A percentile compares a stretch with the other conserved stretches of the same genome.
phyloP scores from a whole-genome alignment of 129 eudicot species.

The Pittosporum tobira region DNA sequence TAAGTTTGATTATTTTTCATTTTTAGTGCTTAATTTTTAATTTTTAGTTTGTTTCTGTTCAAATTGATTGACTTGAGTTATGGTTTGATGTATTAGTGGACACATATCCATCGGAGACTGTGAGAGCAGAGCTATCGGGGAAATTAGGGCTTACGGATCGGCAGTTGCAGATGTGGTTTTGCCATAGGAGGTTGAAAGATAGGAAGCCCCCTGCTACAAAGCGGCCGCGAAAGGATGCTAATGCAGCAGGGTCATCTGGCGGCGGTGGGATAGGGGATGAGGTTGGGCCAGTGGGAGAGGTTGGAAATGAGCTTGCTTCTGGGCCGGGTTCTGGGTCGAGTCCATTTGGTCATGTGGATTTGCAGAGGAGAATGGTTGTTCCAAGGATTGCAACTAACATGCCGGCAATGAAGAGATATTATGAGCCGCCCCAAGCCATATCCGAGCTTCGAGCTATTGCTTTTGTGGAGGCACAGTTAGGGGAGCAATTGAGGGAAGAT shows the following conservation, averaged over 20 bases:
- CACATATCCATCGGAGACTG: slow-evolving; percentile 65
- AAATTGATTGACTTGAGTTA: slow-evolving; percentile 8
- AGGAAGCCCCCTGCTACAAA: slow-evolving; percentile 46
- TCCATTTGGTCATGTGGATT: slow-evolving; percentile 35
- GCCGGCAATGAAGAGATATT: slow-evolving; percentile 54
- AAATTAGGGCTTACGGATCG: slow-evolving; percentile 80
- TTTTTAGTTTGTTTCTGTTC: background rate
- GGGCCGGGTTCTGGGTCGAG: slow-evolving; percentile 53
- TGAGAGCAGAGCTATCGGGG: slow-evolving; percentile 64
- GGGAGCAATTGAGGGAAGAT: slow-evolving; percentile 70
- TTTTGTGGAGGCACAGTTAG: slow-evolving; percentile 89
- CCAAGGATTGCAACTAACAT: slow-evolving; percentile 44
- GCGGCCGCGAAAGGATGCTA: slow-evolving; percentile 35
- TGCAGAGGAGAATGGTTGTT: slow-evolving; percentile 22
- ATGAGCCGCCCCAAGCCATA: slow-evolving; percentile 59
- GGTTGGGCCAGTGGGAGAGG: slow-evolving; percentile 28
- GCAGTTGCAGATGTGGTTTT: slow-evolving; percentile 97
- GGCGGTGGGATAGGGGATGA: slow-evolving; percentile 28
- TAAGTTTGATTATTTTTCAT: slow-evolving; percentile 19
- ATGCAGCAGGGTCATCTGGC: slow-evolving; percentile 19
- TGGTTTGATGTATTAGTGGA: slow-evolving; percentile 38
- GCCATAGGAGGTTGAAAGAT: slow-evolving; percentile 88
- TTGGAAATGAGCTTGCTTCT: slow-evolving; percentile 38
- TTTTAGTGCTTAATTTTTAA: background rate
- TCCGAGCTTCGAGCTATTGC: slow-evolving; percentile 68